Evolutionary conservation across 1,284 basidiomycete species (phyloP), one percentile per base, ranked within the genome.

Genomic region (Leccinum fuscescens): DNA sequence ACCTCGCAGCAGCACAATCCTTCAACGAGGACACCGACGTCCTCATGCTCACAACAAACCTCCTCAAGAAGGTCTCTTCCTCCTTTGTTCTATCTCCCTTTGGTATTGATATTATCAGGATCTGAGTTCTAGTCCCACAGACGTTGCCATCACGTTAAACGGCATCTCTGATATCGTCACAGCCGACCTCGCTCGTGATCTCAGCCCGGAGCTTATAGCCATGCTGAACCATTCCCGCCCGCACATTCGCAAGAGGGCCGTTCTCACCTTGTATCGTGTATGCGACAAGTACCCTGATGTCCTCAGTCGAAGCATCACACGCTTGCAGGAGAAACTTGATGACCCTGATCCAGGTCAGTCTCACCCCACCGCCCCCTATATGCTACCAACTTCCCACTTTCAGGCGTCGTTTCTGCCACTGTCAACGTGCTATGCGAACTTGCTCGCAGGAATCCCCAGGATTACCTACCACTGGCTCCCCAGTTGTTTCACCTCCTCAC

Each of bases 351-450:
- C 86, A 64, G 84, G 92, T 90, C 69, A 60, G 80, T 70, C 33
- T 14, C 17, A 31, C 6, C 20, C 1, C 12, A 9, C 59, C 9
- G 8, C 37, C 22, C n/a, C 17, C 1, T 55, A 27, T 20, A 35
- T 54, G 46, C 22, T 33, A 56, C 55, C 44, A 51, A 37, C 17
- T n/a, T 31, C 27, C 11, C 6, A 20, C 35, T 37, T 48, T 17
- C 69, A 92, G 93, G 91, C 57, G 97, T 99, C 6, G 87, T 98
- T 12, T 89, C 92, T 24, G 93, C 96, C 0, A 91, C 95, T 0
- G 90, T 98, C 57, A 98, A 96, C 65, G 92, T 98, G 52, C 80
- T 99, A 14, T 97, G 95, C 75, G 97, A 99, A 78, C 82, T 99
- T 29, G 92, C 93, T 3, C 83, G 92, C 58, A 79, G 84, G 58